A percentile compares a stretch with the other conserved stretches of the same genome.
Conservation (phyloP, 202 grass and related monocot species). For the Musa balbisiana region DNA sequence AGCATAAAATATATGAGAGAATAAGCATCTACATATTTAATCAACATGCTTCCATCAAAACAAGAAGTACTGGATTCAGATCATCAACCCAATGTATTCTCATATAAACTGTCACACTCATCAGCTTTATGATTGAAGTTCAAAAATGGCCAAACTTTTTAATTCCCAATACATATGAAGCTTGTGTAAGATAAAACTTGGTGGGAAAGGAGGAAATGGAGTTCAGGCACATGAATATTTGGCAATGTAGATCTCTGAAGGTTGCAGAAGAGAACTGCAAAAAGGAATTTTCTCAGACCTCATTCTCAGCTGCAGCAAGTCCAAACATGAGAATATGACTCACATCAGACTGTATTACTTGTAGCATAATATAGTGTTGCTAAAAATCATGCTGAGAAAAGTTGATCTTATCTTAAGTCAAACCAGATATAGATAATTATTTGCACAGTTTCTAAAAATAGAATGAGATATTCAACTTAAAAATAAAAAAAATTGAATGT, state of each 20-base stretch:
- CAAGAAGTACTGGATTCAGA: background rate
- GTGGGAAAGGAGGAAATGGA: too few species aligned
- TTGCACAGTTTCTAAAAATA: background rate
- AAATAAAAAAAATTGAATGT: background rate
- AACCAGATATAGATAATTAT: too few species aligned
- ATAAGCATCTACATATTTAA: background rate
- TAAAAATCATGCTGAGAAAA: too few species aligned
- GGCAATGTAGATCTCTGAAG: too few species aligned
- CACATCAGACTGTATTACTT: background rate
- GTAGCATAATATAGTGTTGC: background rate
- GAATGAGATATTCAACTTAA: background rate
- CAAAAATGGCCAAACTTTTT: too few species aligned
- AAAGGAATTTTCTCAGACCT: background rate
- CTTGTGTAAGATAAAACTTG: too few species aligned
- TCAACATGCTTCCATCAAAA: background rate
- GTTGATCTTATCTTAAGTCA: too few species aligned
- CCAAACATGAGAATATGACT: background rate
- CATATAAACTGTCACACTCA: too few species aligned
- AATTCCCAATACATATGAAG: too few species aligned
- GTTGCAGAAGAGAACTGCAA: background rate
- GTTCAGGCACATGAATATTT: too few species aligned
- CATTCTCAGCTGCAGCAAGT: background rate
- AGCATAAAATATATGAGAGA: background rate
- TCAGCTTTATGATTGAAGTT: too few species aligned
- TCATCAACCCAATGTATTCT: background rate